These are phyloP conservation scores for Lyophyllum atratum DNA, from an alignment of 768 basidiomycete genomes.

Conservation along the genomic window DNA sequence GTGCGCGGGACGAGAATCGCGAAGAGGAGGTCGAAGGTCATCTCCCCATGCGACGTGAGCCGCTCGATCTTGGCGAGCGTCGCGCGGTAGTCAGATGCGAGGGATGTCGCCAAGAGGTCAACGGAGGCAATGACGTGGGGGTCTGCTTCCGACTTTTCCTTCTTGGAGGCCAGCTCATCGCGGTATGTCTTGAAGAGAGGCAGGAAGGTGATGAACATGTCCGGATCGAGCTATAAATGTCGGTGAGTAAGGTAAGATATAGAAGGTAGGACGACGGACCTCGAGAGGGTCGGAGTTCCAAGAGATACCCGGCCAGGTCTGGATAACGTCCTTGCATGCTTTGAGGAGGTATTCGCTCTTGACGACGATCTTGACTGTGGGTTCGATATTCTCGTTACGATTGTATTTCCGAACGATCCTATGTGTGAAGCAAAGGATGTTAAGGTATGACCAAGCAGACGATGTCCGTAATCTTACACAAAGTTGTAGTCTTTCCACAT, in stretches of 20 bases:
- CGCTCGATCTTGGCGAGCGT: slow-evolving; percentile 48
- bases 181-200: slow-evolving; percentile 45
- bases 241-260: not conserved
- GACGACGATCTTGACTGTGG: slow-evolving; percentile 52
- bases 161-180: slow-evolving; percentile 36
- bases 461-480: slow-evolving; percentile 34
- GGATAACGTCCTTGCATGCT: slow-evolving; percentile 58
- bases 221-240: slow-evolving; percentile 54
- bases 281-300: slow-evolving; percentile 61
- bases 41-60: slow-evolving; percentile 54
- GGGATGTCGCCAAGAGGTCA: slow-evolving; percentile 47
- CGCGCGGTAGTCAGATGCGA: slow-evolving; percentile 47
- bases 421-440: not conserved
- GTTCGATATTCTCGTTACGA: slow-evolving; percentile 34
- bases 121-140: slow-evolving; percentile 43
- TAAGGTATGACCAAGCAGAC: slow-evolving; percentile 23
- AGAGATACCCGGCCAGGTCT: slow-evolving; percentile 58
- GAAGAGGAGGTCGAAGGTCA: slow-evolving; percentile 53
- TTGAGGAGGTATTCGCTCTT: slow-evolving; percentile 59
- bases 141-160: slow-evolving; percentile 32
- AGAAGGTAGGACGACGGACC: slow-evolving; percentile 25
- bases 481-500: slow-evolving; percentile 59
- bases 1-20: slow-evolving; percentile 56
- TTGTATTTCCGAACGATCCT: slow-evolving; percentile 53
- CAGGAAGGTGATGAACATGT: slow-evolving; percentile 55